Evolutionary conservation across 1,139 yeast species (phyloP).

Genomic region (Suhomyces maxii): DNA sequence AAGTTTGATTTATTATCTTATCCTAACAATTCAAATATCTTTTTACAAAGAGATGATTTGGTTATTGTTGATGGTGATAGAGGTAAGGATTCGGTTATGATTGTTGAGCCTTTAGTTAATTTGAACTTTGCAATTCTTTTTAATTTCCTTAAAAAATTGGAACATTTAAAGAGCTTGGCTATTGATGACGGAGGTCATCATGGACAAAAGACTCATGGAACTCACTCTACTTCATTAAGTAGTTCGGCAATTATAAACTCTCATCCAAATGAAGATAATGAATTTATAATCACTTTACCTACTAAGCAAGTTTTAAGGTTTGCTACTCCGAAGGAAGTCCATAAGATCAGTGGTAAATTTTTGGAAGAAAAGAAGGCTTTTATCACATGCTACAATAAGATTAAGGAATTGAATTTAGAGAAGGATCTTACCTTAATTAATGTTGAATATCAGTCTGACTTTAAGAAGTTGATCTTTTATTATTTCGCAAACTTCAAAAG

Average conservation of each 20-base stretch:
- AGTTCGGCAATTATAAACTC: conserved; percentile 43
- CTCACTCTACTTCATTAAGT: conserved; percentile 38
- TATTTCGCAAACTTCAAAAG: conserved; percentile 76
- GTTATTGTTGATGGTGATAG: conserved; percentile 54
- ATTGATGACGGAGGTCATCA: conserved; percentile 20
- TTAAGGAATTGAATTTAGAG: conserved; percentile 43
- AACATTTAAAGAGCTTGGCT: conserved; percentile 75
- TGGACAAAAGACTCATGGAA: conserved; percentile 30
- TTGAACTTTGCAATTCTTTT: conserved; percentile 66
- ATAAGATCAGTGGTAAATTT: conserved; percentile 44
- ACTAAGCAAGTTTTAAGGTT: conserved; percentile 51
- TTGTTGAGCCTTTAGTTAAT: conserved; percentile 45
- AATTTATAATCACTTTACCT: conserved; percentile 47
- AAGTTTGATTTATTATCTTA: conserved; percentile 51
- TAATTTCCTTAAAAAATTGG: conserved; percentile 74
- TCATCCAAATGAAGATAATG: conserved; percentile 45
- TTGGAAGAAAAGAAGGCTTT: conserved; percentile 50
- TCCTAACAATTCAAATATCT: conserved; percentile 52
- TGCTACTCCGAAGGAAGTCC: conserved; percentile 50
- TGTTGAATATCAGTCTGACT: conserved; percentile 95
- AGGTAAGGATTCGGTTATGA: conserved; percentile 53
- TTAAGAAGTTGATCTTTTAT: conserved; percentile 89
- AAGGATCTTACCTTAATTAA: conserved; percentile 46
- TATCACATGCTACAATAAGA: conserved; percentile 45
- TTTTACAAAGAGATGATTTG: conserved; percentile 47